These are phyloP conservation scores for Colletotrichum sidae DNA, from an alignment of 2,329 filamentous ascomycete genomes.

Conservation along the genomic window DNA sequence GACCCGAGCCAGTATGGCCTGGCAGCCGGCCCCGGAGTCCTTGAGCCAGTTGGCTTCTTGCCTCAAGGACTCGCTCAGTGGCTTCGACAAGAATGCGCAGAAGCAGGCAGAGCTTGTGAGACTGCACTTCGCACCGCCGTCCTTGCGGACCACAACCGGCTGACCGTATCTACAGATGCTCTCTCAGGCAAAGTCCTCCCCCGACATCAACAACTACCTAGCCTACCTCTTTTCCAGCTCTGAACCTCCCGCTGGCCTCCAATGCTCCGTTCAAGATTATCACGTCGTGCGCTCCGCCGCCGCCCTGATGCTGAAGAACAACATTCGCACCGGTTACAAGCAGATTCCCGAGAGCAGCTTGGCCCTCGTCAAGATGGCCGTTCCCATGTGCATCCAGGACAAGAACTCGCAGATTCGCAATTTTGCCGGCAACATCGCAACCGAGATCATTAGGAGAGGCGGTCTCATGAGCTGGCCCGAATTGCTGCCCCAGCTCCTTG, in stretches of 20 bases:
- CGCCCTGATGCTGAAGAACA: slow-evolving; percentile 96
- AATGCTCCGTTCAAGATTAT: slow-evolving; percentile 71
- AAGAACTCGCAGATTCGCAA: slow-evolving; percentile 84
- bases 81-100: slow-evolving; percentile 81
- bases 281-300: slow-evolving; percentile 86
- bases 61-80: slow-evolving; percentile 91
- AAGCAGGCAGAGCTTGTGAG: slow-evolving; percentile 91
- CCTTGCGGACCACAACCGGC: slow-evolving; percentile 33
- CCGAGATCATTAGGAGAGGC: slow-evolving; percentile 86
- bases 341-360: slow-evolving; percentile 80
- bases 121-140: slow-evolving; percentile 12
- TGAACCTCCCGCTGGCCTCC: slow-evolving; percentile 70
- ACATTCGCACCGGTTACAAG: slow-evolving; percentile 81
- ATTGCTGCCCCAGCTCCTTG: slow-evolving; percentile 84
- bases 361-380: slow-evolving; percentile 80
- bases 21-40: slow-evolving; percentile 90
- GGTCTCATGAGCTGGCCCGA: slow-evolving; percentile 93
- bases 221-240: slow-evolving; percentile 87
- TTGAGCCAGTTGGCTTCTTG: slow-evolving; percentile 89
- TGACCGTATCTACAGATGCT: slow-evolving; percentile 78
- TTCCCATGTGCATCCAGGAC: slow-evolving; percentile 85
- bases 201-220: slow-evolving; percentile 97
- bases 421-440: slow-evolving; percentile 93
- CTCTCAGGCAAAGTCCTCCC: slow-evolving; percentile 84
- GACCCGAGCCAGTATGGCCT: slow-evolving; percentile 74